phyloP scores from a whole-genome alignment of 345 rosid genomes.

The Ceriops tagal region DNA sequence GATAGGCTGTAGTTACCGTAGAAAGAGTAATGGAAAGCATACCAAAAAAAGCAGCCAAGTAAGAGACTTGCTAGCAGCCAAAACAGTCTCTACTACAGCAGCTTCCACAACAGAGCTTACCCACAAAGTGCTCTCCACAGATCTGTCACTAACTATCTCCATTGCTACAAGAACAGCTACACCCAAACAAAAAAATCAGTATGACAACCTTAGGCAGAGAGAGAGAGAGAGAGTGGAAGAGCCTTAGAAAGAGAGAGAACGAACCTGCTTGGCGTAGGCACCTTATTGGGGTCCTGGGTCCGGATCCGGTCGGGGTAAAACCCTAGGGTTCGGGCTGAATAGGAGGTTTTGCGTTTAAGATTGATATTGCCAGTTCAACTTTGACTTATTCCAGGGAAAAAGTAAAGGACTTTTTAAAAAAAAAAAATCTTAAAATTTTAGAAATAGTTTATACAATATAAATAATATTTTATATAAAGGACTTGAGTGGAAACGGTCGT shows the following conservation, averaged over 20 bases:
- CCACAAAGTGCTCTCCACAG: conserved; percentile 29
- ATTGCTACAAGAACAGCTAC: conserved; percentile 25
- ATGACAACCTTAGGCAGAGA: neutral
- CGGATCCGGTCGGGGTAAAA: conserved; percentile 45
- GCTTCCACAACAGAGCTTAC: conserved; percentile 34
- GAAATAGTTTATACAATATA: too few relatives aligned
- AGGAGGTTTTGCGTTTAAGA: conserved; percentile 29
- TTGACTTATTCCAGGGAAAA: conserved; percentile 1
- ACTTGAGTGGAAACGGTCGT: too few relatives aligned
- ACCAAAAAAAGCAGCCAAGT: conserved; percentile 45
- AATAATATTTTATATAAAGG: too few relatives aligned
- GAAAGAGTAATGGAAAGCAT: conserved; percentile 14
- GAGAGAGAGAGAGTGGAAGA: neutral
- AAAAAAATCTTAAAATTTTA: too few relatives aligned
- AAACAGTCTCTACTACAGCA: conserved; percentile 32
- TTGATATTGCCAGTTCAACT: conserved; percentile 17
- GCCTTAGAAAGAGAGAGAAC: conserved; percentile 8
- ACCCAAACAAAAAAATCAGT: conserved; percentile 18
- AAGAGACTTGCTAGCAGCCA: conserved; percentile 42
- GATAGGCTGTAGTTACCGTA: neutral
- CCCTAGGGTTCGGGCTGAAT: conserved; percentile 36
- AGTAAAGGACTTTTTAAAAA: neutral
- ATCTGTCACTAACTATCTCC: conserved; percentile 37
- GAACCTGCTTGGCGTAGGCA: conserved; percentile 26
- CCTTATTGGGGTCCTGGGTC: conserved; percentile 22